Percentiles rank a stretch among this genome's conserved stretches.
Conservation (phyloP, 2,329 filamentous ascomycete genomes). For the Alternaria sp. region DNA sequence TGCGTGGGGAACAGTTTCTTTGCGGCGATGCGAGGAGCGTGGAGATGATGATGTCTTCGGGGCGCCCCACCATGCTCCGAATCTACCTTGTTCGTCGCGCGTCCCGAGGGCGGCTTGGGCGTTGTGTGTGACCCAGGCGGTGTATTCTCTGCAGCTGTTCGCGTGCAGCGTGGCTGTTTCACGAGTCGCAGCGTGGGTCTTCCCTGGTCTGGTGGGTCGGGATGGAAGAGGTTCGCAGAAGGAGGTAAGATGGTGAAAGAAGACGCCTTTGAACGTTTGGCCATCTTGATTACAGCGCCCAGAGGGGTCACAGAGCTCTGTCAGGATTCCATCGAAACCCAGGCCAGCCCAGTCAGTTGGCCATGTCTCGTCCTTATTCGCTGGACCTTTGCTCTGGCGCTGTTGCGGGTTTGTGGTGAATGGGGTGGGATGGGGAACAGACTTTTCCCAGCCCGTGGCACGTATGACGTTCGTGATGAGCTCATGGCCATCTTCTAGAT, state of each 20-base stretch:
- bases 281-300: constrained; percentile 81
- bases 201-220: constrained; percentile 55
- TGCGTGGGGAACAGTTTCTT: not conserved
- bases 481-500: constrained; percentile 80
- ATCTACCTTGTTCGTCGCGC: constrained; percentile 71
- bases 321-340: constrained; percentile 79
- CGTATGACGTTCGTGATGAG: constrained; percentile 76
- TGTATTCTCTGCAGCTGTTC: constrained; percentile 70
- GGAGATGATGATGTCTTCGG: constrained; percentile 41
- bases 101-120: constrained; percentile 76
- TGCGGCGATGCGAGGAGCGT: not conserved
- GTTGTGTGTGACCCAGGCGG: constrained; percentile 81
- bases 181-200: constrained; percentile 53
- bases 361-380: not conserved
- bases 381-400: not conserved
- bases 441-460: constrained; percentile 77
- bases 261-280: constrained; percentile 94
- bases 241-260: constrained; percentile 83
- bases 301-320: constrained; percentile 80
- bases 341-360: constrained; percentile 71
- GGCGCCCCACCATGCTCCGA: constrained; percentile 87
- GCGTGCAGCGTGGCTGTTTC: constrained; percentile 59
- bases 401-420: constrained; percentile 7
- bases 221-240: constrained; percentile 75
- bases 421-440: constrained; percentile 2